Conservation (phyloP, 495 filamentous ascomycete species). For the Amniculicola lignicola region DNA sequence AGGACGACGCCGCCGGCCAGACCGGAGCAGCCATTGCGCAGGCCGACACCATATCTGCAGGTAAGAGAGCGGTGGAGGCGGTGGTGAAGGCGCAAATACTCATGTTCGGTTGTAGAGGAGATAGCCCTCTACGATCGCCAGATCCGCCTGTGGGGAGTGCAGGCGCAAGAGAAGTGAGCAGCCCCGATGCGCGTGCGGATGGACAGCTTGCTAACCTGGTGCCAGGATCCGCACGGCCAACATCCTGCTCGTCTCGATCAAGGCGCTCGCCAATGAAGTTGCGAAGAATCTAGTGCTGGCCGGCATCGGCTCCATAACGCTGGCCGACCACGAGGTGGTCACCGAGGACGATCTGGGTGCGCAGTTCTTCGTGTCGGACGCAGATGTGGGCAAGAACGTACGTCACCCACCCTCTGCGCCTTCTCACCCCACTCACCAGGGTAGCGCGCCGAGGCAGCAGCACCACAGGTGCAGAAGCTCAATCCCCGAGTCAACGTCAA, state of each 20-base stretch:
- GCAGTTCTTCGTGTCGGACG: slow-evolving; percentile 80
- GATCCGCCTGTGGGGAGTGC: slow-evolving; percentile 96
- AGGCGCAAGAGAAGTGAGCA: slow-evolving; percentile 76
- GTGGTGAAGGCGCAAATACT: slow-evolving; percentile 82
- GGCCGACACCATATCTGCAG: slow-evolving; percentile 53
- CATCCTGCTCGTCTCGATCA: slow-evolving; percentile 83
- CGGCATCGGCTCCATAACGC: slow-evolving; percentile 86
- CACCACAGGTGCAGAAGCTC: slow-evolving; percentile 71
- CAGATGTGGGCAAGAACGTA: slow-evolving; percentile 73
- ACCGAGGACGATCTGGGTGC: slow-evolving; percentile 78
- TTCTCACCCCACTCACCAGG: slow-evolving; percentile 5
- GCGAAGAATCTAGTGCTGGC: slow-evolving; percentile 97
- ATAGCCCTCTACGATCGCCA: slow-evolving; percentile 97
- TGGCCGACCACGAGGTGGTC: slow-evolving; percentile 76
- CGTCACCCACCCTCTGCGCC: slow-evolving; percentile 10
- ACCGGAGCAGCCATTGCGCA: slow-evolving; percentile 35
- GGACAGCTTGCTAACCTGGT: slow-evolving; percentile 1
- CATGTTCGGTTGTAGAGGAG: slow-evolving; percentile 84
- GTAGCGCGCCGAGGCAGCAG: slow-evolving; percentile 77
- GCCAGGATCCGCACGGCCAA: slow-evolving; percentile 82
- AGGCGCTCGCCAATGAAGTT: slow-evolving; percentile 88
- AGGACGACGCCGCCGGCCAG: slow-evolving; percentile 27
- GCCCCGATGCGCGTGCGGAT: background rate
- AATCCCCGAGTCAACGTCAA: slow-evolving; percentile 84
- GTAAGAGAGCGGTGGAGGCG: slow-evolving; percentile 37